Evolutionary conservation across 495 filamentous ascomycete species (phyloP).

Genomic region (Hypoxylon lienhwacheense): DNA sequence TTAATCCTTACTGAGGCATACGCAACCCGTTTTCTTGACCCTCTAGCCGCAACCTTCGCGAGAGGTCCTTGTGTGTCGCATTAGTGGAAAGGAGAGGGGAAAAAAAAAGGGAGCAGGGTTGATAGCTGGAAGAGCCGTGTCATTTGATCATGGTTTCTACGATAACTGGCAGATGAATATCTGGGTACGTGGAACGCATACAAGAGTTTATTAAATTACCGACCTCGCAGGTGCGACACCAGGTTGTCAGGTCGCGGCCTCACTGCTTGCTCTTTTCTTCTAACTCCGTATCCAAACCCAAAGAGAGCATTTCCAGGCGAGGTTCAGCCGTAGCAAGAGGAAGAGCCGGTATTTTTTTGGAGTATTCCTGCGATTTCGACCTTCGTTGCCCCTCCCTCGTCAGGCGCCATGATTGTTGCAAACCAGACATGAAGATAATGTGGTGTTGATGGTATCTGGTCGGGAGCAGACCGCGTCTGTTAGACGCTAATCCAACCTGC

Average conservation of each 20-base stretch:
- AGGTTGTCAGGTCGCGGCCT: constrained; percentile 12
- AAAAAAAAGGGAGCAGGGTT: constrained; percentile 11
- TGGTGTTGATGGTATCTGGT: constrained; percentile 10
- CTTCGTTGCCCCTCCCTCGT: constrained; percentile 13
- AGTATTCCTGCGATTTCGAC: constrained; percentile 6
- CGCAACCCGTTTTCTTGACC: constrained; percentile 1
- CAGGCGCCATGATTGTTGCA: constrained; percentile 22
- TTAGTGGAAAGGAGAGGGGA: constrained; percentile 5
- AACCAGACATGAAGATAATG: constrained; percentile 5
- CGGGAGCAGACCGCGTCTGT: constrained; percentile 1
- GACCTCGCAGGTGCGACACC: constrained; percentile 23
- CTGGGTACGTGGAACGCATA: constrained; percentile 25
- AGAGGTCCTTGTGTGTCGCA: constrained; percentile 5
- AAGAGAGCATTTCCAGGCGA: constrained; percentile 9
- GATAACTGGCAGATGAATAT: constrained; percentile 18
- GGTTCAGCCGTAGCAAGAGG: constrained; percentile 10
- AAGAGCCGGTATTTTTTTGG: constrained; percentile 1
- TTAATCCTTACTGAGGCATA: constrained; percentile 22
- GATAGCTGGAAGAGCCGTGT: constrained; percentile 14
- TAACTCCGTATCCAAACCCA: constrained; percentile 12
- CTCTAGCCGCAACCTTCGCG: not conserved
- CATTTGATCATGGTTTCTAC: constrained; percentile 8
- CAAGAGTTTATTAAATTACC: constrained; percentile 21
- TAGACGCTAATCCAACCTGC: constrained; percentile 3
- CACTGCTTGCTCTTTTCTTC: constrained; percentile 20